Base-by-base conservation (phyloP, 2,329 filamentous ascomycete species). In the Venturia effusa region DNA sequence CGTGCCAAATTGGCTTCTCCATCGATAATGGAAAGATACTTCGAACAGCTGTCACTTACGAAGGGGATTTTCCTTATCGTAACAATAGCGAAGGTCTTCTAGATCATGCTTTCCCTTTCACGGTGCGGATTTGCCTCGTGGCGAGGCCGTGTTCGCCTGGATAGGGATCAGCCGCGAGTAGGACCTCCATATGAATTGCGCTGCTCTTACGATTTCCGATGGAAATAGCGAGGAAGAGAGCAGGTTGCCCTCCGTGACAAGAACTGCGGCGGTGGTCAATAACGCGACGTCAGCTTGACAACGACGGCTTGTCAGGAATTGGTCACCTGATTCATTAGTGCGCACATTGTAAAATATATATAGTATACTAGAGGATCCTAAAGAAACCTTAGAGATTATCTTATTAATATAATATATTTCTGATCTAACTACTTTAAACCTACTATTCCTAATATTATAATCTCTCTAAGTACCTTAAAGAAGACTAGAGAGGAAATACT, bases 111-210 rank as follows among this genome's bases (percentile, higher is more conserved):
- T 81, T 80, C 68, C 72, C 76, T 45, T 78, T 81, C 69, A 74
- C 69, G 5, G 74, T 80, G 4, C 79, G 17, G 78, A 79, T 61
- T 70, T 80, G 64, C 74, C 74, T 2, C 64, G 70, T 5, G 78
- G 78, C 10, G 68, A 75, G 7, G 75, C 73, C 15, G 67, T 80
- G 19, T 80, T 80, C 65, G 74, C 74, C 0, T 80, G 77, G 79
- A 75, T 75, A 1, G 80, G 78, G 79, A 69, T 79, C 57, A 80
- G 80, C 62, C 75, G 79, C 32, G 78, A 80, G 68, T 71, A 77
- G 62, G 72, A 75, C 66, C 69, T 75, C 61, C 72, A 70, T 64
- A 75, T 75, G 72, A 76, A 76, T 62, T 81, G 79, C 61, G 76
- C 78, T 1, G 71, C 74, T 13, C 76, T 81, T 32, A 74, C 73